These are phyloP conservation scores for Rutstroemia sp. DNA, from an alignment of 2,329 filamentous ascomycete genomes.

Conservation along the genomic window DNA sequence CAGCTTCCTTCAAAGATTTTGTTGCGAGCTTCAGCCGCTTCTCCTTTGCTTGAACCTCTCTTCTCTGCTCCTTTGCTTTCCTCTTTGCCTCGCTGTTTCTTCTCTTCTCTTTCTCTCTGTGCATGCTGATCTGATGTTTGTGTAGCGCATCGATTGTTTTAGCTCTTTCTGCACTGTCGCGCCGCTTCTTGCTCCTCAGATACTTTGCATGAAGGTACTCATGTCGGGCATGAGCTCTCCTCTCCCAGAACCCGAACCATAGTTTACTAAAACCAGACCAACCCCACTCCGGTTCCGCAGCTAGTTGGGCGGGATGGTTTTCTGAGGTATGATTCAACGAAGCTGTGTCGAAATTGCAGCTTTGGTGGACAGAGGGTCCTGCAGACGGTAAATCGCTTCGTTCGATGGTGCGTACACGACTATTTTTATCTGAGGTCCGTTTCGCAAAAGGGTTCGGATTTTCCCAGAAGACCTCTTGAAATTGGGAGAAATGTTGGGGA, in stretches of 20 bases:
- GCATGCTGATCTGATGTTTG: neutral
- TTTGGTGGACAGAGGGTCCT: too few species aligned
- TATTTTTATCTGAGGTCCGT: too few species aligned
- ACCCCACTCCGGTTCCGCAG: too few species aligned
- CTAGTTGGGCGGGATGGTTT: too few species aligned
- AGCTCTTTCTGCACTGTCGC: neutral
- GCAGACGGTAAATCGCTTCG: too few species aligned
- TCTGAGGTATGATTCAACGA: too few species aligned
- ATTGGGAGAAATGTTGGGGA: too few species aligned
- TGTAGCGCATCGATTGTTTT: neutral
- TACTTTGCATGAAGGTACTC: neutral
- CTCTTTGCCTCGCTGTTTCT: neutral
- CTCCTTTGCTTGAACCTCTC: neutral
- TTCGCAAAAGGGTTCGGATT: too few species aligned
- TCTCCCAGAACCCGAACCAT: neutral
- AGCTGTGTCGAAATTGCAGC: too few species aligned
- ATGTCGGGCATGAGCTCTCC: neutral
- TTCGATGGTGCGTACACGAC: too few species aligned
- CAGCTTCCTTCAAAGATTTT: neutral
- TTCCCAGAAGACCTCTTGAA: too few species aligned
- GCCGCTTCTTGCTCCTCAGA: neutral
- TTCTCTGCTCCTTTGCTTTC: neutral
- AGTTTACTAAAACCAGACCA: neutral
- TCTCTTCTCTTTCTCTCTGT: slow-evolving; percentile 1
- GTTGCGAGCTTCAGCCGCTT: neutral